phyloP scores from a whole-genome alignment of 495 filamentous ascomycete genomes.

The Bombardia bombarda region DNA sequence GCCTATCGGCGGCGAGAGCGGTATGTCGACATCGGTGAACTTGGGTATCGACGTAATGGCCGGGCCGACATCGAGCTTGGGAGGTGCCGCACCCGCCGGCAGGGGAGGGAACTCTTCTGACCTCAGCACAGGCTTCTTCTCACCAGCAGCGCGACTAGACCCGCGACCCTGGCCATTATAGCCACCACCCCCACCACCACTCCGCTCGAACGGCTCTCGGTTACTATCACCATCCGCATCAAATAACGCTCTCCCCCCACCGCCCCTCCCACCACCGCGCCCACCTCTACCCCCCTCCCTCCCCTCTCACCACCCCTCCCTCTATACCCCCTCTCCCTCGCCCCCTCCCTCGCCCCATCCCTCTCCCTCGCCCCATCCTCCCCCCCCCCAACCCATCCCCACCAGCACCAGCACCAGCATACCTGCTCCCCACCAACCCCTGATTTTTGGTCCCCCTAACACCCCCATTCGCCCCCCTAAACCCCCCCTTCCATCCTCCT shows the following conservation, averaged over 20 bases:
- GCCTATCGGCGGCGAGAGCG: constrained; percentile 26
- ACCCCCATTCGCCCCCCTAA: constrained; percentile 35
- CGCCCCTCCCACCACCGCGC: constrained; percentile 8
- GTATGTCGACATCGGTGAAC: background rate
- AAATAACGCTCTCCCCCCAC: constrained; percentile 9
- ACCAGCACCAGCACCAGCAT: constrained; percentile 19
- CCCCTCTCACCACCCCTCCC: constrained; percentile 11
- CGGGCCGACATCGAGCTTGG: constrained; percentile 21
- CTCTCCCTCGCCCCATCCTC: constrained; percentile 18
- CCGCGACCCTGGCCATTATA: too few relatives aligned
- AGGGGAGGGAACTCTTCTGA: constrained; percentile 37
- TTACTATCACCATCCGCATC: constrained; percentile 8
- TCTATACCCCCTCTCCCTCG: constrained; percentile 3
- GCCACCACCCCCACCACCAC: too few relatives aligned
- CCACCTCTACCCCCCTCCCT: constrained; percentile 13
- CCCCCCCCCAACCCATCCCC: constrained; percentile 20
- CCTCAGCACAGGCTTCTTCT: constrained; percentile 5
- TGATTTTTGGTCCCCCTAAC: constrained; percentile 23
- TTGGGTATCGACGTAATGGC: constrained; percentile 2
- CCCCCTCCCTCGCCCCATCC: constrained; percentile 6
- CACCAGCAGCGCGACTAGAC: too few relatives aligned
- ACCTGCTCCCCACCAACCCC: constrained; percentile 27
- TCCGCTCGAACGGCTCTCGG: too few relatives aligned
- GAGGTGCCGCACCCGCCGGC: constrained; percentile 13
- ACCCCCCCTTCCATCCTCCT: constrained; percentile 24